Conservation (phyloP, 371 early-diverging fungal species). For the Mortierella sp. region DNA sequence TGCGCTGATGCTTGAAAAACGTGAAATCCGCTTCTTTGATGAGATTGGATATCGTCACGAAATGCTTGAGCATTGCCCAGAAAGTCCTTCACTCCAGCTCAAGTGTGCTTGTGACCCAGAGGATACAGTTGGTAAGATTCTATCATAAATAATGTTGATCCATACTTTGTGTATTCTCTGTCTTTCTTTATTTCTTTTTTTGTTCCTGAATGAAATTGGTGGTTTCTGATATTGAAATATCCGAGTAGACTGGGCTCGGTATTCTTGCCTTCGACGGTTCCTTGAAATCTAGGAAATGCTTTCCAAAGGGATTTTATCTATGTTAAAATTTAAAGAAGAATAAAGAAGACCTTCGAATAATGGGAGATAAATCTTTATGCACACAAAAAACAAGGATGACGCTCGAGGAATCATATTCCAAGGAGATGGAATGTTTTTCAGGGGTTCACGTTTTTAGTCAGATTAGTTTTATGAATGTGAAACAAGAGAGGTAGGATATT, state of each 20-base stretch:
- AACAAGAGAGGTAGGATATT: too few species aligned
- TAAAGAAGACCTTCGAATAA: neutral
- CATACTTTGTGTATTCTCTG: neutral
- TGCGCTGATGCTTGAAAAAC: slow-evolving; percentile 80
- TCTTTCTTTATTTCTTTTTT: neutral
- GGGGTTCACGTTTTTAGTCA: too few species aligned
- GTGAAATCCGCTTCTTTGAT: slow-evolving; percentile 93
- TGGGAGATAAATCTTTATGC: neutral
- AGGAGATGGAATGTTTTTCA: neutral
- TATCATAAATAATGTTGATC: neutral
- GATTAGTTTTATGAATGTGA: too few species aligned
- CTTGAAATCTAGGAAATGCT: slow-evolving; percentile 15
- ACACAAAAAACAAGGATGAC: too few species aligned
- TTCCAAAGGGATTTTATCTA: too few species aligned
- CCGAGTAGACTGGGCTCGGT: slow-evolving; percentile 42
- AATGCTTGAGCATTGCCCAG: slow-evolving; percentile 79
- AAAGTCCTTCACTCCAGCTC: slow-evolving; percentile 61
- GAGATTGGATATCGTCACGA: slow-evolving; percentile 88
- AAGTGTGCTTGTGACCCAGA: slow-evolving; percentile 67
- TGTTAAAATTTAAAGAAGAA: neutral
- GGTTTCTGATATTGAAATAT: neutral
- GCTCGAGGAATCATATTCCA: too few species aligned
- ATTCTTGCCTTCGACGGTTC: slow-evolving; percentile 47
- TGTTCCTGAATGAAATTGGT: neutral
- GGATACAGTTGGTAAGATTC: slow-evolving; percentile 48